A percentile compares a stretch with the other conserved stretches of the same genome.
phyloP scores from a whole-genome alignment of 768 basidiomycete species.

The Leucosporidium scottii region DNA sequence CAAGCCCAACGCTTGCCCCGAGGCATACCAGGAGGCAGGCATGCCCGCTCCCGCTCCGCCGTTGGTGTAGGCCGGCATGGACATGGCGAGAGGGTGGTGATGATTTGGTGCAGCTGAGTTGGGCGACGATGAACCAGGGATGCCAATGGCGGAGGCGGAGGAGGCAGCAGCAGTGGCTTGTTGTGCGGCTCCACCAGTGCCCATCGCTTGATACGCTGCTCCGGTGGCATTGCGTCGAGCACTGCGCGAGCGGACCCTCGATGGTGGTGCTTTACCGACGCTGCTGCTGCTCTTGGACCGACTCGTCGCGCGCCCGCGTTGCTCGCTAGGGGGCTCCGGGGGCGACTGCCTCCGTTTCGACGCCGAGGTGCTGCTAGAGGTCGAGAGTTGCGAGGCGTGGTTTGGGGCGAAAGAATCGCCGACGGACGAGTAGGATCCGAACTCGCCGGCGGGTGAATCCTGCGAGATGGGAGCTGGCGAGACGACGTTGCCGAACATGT shows the following conservation, averaged over 20 bases:
- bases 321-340: background rate
- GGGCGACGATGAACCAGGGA: constrained; percentile 47
- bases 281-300: constrained; percentile 25
- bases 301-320: background rate
- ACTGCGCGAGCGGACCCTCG: constrained; percentile 40
- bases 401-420: background rate
- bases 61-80: constrained; percentile 13
- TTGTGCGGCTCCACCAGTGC: constrained; percentile 49
- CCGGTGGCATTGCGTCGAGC: constrained; percentile 44
- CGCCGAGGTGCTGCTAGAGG: background rate
- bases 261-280: constrained; percentile 40
- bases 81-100: constrained; percentile 35
- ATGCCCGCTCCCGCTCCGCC: constrained; percentile 5
- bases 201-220: constrained; percentile 37
- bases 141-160: constrained; percentile 59
- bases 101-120: constrained; percentile 49
- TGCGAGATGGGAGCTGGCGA: too few species aligned
- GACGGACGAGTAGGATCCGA: constrained; percentile 4
- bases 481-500: too few species aligned
- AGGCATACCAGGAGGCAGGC: background rate
- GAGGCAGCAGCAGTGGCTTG: constrained; percentile 50
- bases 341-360: background rate
- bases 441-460: background rate
- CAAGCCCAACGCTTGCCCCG: background rate
- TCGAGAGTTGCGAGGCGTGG: background rate